Percentiles rank a stretch among this genome's conserved stretches.
Evolutionary conservation across 1,284 basidiomycete genomes (phyloP).

Genomic region (Butyriboletus appendiculatus): DNA sequence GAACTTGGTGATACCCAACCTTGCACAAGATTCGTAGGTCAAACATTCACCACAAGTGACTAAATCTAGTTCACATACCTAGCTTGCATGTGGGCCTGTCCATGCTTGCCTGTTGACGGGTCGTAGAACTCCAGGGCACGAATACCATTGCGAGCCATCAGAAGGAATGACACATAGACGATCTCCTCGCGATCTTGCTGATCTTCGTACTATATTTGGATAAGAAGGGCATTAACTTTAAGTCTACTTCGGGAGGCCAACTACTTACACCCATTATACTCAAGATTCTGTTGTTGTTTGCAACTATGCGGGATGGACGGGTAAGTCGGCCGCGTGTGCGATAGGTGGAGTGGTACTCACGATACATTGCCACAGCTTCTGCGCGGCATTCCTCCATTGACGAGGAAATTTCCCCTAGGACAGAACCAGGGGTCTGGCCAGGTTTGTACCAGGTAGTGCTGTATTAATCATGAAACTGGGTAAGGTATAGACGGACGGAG

Average conservation of each 20-base stretch:
- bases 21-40: slow-evolving; percentile 28
- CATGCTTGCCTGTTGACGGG: slow-evolving; percentile 76
- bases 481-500: not conserved
- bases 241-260: not conserved
- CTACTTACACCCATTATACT: slow-evolving; percentile 70
- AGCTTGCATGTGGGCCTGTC: slow-evolving; percentile 92
- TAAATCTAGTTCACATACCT: slow-evolving; percentile 46
- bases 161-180: slow-evolving; percentile 77
- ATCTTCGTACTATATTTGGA: slow-evolving; percentile 56
- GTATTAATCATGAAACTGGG: not conserved
- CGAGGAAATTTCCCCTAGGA: slow-evolving; percentile 81
- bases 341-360: slow-evolving; percentile 42
- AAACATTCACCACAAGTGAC: not conserved
- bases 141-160: slow-evolving; percentile 84
- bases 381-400: slow-evolving; percentile 89
- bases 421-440: slow-evolving; percentile 77
- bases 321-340: not conserved
- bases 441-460: slow-evolving; percentile 83
- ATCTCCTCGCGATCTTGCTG: slow-evolving; percentile 73
- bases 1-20: slow-evolving; percentile 79
- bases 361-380: slow-evolving; percentile 77
- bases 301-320: slow-evolving; percentile 48
- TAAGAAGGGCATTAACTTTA: not conserved
- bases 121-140: slow-evolving; percentile 83
- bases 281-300: slow-evolving; percentile 69